These are phyloP conservation scores for Boletus sp. DNA, from an alignment of 768 basidiomycete species.

Conservation along the genomic window DNA sequence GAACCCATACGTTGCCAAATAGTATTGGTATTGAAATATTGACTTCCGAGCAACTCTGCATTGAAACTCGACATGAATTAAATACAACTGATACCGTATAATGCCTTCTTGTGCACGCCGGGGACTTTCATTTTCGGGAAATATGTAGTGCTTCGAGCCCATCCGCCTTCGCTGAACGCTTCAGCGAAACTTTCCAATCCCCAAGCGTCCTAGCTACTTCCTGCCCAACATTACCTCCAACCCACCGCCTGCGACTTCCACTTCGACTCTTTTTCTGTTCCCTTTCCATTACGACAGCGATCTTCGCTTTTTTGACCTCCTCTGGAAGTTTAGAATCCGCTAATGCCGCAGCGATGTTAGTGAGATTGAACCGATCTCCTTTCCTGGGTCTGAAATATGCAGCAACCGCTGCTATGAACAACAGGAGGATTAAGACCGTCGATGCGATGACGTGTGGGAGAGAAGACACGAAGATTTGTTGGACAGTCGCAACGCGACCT, in stretches of 20 bases:
- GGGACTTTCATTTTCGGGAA: neutral
- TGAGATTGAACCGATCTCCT: slow-evolving; percentile 14
- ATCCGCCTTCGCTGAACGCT: neutral
- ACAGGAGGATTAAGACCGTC: neutral
- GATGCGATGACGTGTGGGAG: slow-evolving; percentile 13
- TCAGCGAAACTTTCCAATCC: slow-evolving; percentile 6
- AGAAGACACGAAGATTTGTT: slow-evolving; percentile 14
- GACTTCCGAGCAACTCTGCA: too few relatives aligned
- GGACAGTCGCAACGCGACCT: slow-evolving; percentile 10
- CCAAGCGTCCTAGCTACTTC: slow-evolving; percentile 4
- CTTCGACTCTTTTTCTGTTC: too few relatives aligned
- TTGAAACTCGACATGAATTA: too few relatives aligned
- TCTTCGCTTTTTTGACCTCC: slow-evolving; percentile 3
- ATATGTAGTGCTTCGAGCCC: slow-evolving; percentile 6
- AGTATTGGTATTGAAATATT: too few relatives aligned
- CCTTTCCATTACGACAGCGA: neutral
- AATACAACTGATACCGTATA: too few relatives aligned
- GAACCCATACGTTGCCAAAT: too few relatives aligned
- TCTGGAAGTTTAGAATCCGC: slow-evolving; percentile 8
- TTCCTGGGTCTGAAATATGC: slow-evolving; percentile 5
- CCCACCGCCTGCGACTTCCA: neutral
- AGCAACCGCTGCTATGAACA: slow-evolving; percentile 2
- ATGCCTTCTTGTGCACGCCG: too few relatives aligned
- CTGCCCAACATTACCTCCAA: neutral
- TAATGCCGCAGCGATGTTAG: slow-evolving; percentile 10